A percentile compares a stretch with the other conserved stretches of the same genome.
Conservation (phyloP, 176 grass and related monocot genomes). For the Oryza coarctata region DNA sequence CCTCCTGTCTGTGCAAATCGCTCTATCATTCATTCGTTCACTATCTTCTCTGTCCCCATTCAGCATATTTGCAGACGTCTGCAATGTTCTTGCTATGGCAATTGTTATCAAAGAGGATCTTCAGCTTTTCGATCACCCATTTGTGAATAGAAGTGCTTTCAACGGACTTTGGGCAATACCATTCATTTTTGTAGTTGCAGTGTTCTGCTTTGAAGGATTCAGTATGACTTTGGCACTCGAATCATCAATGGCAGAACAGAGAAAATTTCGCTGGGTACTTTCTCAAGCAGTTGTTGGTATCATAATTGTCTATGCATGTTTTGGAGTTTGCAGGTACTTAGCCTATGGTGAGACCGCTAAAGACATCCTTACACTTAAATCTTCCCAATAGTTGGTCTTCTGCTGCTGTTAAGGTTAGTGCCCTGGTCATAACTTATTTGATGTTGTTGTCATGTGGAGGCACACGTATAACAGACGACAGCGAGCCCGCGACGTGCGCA, state of each 20-base stretch:
- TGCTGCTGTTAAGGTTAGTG: conserved; percentile 74
- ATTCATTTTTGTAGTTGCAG: conserved; percentile 64
- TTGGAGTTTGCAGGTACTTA: conserved; percentile 82
- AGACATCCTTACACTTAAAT: conserved; percentile 96
- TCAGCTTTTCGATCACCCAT: conserved; percentile 55
- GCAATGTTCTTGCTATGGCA: conserved; percentile 82
- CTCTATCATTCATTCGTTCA: conserved; percentile 76
- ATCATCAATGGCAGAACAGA: conserved; percentile 78
- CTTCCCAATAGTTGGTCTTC: conserved; percentile 75
- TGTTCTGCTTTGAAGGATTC: conserved; percentile 96
- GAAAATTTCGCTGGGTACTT: conserved; percentile 73
- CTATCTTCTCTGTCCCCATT: conserved; percentile 74
- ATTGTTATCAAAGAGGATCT: conserved; percentile 86
- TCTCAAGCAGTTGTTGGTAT: conserved; percentile 74
- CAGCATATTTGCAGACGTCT: conserved; percentile 84
- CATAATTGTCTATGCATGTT: conserved; percentile 60
- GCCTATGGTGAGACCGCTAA: conserved; percentile 82
- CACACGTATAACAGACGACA: no score
- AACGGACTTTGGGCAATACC: conserved; percentile 69
- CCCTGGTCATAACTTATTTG: conserved; percentile 19
- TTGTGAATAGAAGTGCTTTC: conserved; percentile 67
- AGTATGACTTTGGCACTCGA: conserved; percentile 88
- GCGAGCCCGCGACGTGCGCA: no score
- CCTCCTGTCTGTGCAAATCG: conserved; percentile 71
- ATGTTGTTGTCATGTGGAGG: no score